Evolutionary conservation across 1,284 basidiomycete species (phyloP).

Genomic region (Tilletia caries): DNA sequence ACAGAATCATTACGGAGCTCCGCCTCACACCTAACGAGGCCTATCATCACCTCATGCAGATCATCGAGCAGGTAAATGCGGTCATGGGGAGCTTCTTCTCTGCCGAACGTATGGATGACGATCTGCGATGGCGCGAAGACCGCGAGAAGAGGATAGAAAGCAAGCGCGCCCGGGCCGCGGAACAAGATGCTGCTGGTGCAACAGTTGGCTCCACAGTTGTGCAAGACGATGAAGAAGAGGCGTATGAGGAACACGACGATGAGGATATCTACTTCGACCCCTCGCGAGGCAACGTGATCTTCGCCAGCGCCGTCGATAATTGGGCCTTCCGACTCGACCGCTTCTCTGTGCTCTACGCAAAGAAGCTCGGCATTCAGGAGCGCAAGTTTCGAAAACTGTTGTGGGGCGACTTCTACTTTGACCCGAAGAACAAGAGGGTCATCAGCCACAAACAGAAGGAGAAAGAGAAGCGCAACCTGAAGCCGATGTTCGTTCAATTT

Average conservation of each 20-base stretch:
- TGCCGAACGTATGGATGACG: conserved; percentile 87
- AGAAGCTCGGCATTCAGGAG: conserved; percentile 88
- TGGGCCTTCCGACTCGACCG: conserved; percentile 95
- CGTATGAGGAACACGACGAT: conserved; percentile 81
- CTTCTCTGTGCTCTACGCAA: conserved; percentile 87
- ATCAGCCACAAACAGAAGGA: conserved; percentile 82
- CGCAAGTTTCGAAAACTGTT: conserved; percentile 78
- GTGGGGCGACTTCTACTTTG: conserved; percentile 97
- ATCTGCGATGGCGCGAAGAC: conserved; percentile 87
- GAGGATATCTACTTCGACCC: conserved; percentile 92
- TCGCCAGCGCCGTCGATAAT: conserved; percentile 91
- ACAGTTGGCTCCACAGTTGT: conserved; percentile 65
- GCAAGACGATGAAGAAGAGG: conserved; percentile 50
- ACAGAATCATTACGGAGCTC: conserved; percentile 90
- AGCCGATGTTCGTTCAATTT: conserved; percentile 98
- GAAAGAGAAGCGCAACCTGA: conserved; percentile 67
- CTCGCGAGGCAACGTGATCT: conserved; percentile 91
- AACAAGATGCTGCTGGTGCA: conserved; percentile 48
- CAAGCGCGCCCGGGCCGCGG: conserved; percentile 62
- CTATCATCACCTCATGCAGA: conserved; percentile 84
- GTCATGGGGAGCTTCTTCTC: conserved; percentile 97
- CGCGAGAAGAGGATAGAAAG: conserved; percentile 74
- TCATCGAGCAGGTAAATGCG: conserved; percentile 97
- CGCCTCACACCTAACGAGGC: conserved; percentile 87
- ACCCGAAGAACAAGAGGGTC: conserved; percentile 91